Conservation (phyloP, 176 grass and related monocot species). For the Eragrostis curvula region DNA sequence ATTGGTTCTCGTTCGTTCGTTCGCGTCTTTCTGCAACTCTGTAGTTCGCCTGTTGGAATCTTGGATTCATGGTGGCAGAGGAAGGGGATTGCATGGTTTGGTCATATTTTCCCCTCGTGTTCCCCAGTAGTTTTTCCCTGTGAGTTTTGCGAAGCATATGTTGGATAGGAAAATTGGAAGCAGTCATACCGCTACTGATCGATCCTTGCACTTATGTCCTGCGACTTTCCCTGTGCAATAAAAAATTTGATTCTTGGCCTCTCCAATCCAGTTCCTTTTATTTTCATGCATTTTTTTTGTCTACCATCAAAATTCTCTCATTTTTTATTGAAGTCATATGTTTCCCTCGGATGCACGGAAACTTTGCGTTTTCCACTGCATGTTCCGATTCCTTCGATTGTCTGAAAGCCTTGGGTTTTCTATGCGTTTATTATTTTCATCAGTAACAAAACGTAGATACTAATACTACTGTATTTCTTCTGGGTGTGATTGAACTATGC, state of each 20-base stretch:
- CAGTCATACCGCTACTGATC: not conserved
- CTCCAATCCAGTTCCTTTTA: not conserved
- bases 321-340: not conserved
- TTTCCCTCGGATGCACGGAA: slow-evolving; percentile 14
- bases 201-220: not conserved
- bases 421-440: not conserved
- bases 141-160: not conserved
- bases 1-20: not conserved
- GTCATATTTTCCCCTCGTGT: not conserved
- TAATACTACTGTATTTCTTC: slow-evolving; percentile 21
- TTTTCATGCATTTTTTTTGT: no score
- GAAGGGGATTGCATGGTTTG: not conserved
- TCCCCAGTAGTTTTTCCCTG: not conserved
- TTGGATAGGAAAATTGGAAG: not conserved
- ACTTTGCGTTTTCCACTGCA: slow-evolving; percentile 25
- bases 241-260: not conserved
- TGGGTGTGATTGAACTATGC: not conserved
- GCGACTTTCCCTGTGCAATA: not conserved
- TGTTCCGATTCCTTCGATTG: slow-evolving; percentile 29
- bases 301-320: not conserved
- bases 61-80: slow-evolving; percentile 5
- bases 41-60: not conserved
- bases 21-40: not conserved
- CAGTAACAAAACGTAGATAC: slow-evolving; percentile 19
- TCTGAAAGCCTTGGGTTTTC: slow-evolving; percentile 33